These are phyloP conservation scores for Phyllosticta capitalensis DNA, from an alignment of 2,329 filamentous ascomycete genomes.

Conservation along the genomic window DNA sequence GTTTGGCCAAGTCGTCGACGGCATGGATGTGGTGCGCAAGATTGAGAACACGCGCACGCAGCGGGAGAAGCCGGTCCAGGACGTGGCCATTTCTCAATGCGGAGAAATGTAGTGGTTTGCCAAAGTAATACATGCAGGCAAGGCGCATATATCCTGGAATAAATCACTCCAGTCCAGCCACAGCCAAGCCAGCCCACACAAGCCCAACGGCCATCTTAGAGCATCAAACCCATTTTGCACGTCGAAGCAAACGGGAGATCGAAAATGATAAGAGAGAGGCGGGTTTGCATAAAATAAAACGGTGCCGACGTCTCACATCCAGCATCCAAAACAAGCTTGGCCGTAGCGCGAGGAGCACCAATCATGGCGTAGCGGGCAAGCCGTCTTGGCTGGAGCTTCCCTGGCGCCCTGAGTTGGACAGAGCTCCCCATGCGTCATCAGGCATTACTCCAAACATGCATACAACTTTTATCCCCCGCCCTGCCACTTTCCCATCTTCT, in stretches of 20 bases:
- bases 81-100: constrained; percentile 76
- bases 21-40: constrained; percentile 85
- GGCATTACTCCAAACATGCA: not conserved
- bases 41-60: constrained; percentile 80
- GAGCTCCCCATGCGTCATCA: not conserved
- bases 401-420: too few species aligned
- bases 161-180: not conserved
- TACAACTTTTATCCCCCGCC: not conserved
- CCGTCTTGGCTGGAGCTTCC: not conserved
- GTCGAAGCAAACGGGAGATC: not conserved
- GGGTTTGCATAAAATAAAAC: not conserved
- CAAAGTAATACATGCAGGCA: not conserved
- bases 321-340: not conserved
- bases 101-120: constrained; percentile 67
- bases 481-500: not conserved
- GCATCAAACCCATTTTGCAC: not conserved
- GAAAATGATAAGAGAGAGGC: not conserved
- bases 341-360: not conserved
- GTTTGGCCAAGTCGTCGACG: constrained; percentile 81
- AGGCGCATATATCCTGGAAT: not conserved
- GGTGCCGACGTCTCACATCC: not conserved
- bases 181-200: too few species aligned
- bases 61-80: constrained; percentile 73
- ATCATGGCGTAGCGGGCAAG: not conserved
- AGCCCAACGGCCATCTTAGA: not conserved